A percentile compares a stretch with the other conserved stretches of the same genome.
Conservation (phyloP, 148 eudicot species). For the Chenopodium suecicum region DNA sequence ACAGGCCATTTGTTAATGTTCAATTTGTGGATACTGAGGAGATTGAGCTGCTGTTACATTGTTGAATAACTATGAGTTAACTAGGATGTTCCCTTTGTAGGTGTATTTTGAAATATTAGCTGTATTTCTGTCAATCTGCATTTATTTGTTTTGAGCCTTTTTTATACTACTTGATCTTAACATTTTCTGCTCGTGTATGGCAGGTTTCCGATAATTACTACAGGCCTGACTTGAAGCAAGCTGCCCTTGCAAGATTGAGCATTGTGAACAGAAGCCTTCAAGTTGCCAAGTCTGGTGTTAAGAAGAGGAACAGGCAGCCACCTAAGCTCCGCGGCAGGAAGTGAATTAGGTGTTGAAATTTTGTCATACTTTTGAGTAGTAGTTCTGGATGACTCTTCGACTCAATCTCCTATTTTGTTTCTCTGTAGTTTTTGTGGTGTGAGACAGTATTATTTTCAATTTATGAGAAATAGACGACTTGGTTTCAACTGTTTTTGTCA, state of each 20-base stretch:
- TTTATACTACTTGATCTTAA: not conserved
- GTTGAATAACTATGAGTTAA: not conserved
- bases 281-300: conserved; percentile 85
- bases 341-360: conserved; percentile 21
- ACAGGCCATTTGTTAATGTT: too few relatives aligned
- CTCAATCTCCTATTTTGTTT: not conserved
- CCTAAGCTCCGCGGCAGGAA: conserved; percentile 50
- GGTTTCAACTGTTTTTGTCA: not conserved
- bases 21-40: too few relatives aligned
- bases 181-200: not conserved
- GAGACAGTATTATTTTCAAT: conserved; percentile 11
- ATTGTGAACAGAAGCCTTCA: conserved; percentile 78
- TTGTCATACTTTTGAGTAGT: conserved; percentile 10
- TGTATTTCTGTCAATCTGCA: not conserved
- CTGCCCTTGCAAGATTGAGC: conserved; percentile 90
- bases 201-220: conserved; percentile 80
- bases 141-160: not conserved
- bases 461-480: conserved; percentile 13
- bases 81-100: not conserved
- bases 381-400: conserved; percentile 5
- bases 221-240: conserved; percentile 89
- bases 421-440: not conserved
- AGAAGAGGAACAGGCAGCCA: conserved; percentile 95
- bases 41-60: not conserved
- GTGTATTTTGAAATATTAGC: not conserved